Conservation (phyloP, 164 flowering plant genomes). For the Vitis vinifera region ASM3070453v1 NC_081817.1:5290501-5291000, state of each 20-base stretch:
- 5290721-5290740: constrained; percentile 80
- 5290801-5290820: not conserved
- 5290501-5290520: too few relatives aligned
- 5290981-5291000: not conserved
- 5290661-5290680: constrained; percentile 75
- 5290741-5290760: constrained; percentile 88
- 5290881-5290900: not conserved
- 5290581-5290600: too few relatives aligned
- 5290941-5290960: too few relatives aligned
- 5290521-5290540: too few relatives aligned
- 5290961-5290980: not conserved
- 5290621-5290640: not conserved
- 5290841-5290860: not conserved
- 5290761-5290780: constrained; percentile 73
- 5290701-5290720: constrained; percentile 81
- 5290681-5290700: constrained; percentile 65
- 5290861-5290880: too few relatives aligned
- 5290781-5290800: not conserved
- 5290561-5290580: too few relatives aligned
- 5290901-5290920: not conserved
- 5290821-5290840: not conserved
- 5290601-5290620: not conserved
- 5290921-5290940: not conserved
- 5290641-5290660: constrained; percentile 21
- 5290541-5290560: too few relatives aligned